Conservation (phyloP, 2,329 filamentous ascomycete species). For the Ramichloridium luteum region DNA sequence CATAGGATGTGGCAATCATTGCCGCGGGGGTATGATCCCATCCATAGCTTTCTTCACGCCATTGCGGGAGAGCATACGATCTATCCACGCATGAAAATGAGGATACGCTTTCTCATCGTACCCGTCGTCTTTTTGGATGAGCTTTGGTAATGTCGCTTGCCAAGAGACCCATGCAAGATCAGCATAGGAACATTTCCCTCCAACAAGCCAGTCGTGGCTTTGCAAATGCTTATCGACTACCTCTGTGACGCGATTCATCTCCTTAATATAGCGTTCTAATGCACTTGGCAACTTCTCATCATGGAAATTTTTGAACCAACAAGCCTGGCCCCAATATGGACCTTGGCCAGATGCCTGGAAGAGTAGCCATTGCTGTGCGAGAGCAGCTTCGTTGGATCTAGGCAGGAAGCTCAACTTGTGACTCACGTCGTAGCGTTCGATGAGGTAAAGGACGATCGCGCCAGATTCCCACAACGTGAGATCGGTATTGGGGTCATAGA, state of each 20-base stretch:
- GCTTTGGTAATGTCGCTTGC: too few species aligned
- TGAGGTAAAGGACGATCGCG: constrained; percentile 19
- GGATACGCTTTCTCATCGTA: too few species aligned
- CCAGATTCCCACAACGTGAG: constrained; percentile 28
- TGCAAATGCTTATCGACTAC: constrained; percentile 32
- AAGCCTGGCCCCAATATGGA: constrained; percentile 31
- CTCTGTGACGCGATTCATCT: constrained; percentile 32
- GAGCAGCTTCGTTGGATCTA: constrained; percentile 13
- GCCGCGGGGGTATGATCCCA: too few species aligned
- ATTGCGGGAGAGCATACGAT: too few species aligned
- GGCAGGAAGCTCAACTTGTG: constrained; percentile 16
- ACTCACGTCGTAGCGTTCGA: constrained; percentile 21
- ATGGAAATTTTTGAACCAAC: constrained; percentile 32
- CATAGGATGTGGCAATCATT: too few species aligned
- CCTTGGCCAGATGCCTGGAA: constrained; percentile 26
- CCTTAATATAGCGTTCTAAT: constrained; percentile 32
- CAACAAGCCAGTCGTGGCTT: constrained; percentile 29
- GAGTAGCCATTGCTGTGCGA: constrained; percentile 20
- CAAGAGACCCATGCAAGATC: constrained; percentile 32
- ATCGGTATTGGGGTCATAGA: constrained; percentile 36
- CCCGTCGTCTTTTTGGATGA: too few species aligned
- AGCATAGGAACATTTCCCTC: constrained; percentile 30
- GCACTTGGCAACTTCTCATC: constrained; percentile 30
- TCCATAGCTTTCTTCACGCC: too few species aligned
- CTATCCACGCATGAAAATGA: too few species aligned